Base-by-base conservation (phyloP, 176 grass and related monocot species). In the Stipa capillata region DNA sequence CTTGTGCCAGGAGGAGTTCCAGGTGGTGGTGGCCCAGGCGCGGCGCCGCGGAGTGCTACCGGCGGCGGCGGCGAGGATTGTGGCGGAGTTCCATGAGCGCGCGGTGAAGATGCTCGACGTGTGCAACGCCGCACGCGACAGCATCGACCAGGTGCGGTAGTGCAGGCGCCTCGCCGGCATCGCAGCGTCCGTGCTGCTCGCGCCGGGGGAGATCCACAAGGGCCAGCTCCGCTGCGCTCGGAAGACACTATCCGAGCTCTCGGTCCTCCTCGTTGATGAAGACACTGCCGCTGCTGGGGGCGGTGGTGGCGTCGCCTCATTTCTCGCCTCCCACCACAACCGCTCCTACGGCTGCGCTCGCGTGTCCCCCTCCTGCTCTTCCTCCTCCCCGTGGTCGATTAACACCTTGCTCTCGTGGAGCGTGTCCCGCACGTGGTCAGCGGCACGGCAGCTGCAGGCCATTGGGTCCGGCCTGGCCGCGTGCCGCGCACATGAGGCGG, bases 391-490 rank as follows among this genome's bases (percentile, higher is more conserved):
- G 93, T n/a, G n/a, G n/a, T n/a, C n/a, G n/a, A n/a, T n/a, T n/a
- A n/a, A n/a, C n/a, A n/a, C n/a, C 48, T 93, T 90, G 18, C 90
- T 93, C 14, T 93, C 93, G 17, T 97, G 90, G 94, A 93, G 90
- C 80, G 94, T 97, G 50, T 97, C 94, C 17, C 90, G 86, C 8
- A 80, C 83, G 13, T 97, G 94, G 94, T 97, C 94, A 0, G 94
- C 94, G 27, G 90, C 90, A 12, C 67, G 90, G 47, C 94, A 97
- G 90, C 79, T 97, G 42, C 90, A 93, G 77, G 83, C 69, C 6
- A 97, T 97, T 17, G 85, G 80, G 1, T 72, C 85, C 8, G 89
- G 85, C 63, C 72, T 89, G 15, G 59, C 77, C 0, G 72, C 83
- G 31, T 88, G 90, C 7, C 87, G 93, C 14, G 48, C 76, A 29